Base-by-base conservation (phyloP, 257 asterid species). In the Petunia axillaris region DNA sequence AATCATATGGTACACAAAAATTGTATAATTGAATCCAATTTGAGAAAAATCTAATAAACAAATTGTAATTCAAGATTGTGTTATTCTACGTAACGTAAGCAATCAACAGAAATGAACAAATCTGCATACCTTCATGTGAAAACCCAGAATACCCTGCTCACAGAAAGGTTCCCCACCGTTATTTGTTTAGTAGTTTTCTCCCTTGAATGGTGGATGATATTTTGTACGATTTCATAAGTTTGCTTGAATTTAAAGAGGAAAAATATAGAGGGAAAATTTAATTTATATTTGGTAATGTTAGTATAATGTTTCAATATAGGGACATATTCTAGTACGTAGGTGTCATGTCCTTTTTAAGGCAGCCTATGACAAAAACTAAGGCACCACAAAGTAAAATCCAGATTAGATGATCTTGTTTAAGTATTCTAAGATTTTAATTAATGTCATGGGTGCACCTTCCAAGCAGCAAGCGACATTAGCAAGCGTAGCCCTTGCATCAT, bases 31-130 rank as follows among this genome's bases (percentile, higher is more conserved):
- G 62, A 50, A 13, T 71, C 77, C 1, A 71, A 48, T 25, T 50
- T 48, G 60, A 71, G 38, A 38, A 15, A 71, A 36, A 71, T 53
- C 16, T 15, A 46, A 79, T 8, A 79, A 64, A 66, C 8, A 79
- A 65, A 25, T 53, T 65, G 57, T 52, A 8, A n/a, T 65, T 52
- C 13, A 50, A n/a, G 25, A 71, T 52, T 13, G 35, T 25, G 25
- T 25, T 25, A 25, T 25, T 79, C 54, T 64, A 37, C 39, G 14
- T 54, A 43, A 35, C 62, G 48, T 62, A 64, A 58, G 60, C 77
- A 48, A 71, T 48, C 60, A 48, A 71, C 44, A 71, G 13, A 5
- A 46, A 48, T 48, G 60, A 35, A 48, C 35, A 68, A n/a, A 68
- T 68, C 2, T 68, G 15, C 14, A 68, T 8, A 4, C 13, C 2